Evolutionary conservation across 169 alveolate genomes (phyloP), one percentile per base, ranked within the genome.

Genomic region (Cyclospora cayetanensis): DNA sequence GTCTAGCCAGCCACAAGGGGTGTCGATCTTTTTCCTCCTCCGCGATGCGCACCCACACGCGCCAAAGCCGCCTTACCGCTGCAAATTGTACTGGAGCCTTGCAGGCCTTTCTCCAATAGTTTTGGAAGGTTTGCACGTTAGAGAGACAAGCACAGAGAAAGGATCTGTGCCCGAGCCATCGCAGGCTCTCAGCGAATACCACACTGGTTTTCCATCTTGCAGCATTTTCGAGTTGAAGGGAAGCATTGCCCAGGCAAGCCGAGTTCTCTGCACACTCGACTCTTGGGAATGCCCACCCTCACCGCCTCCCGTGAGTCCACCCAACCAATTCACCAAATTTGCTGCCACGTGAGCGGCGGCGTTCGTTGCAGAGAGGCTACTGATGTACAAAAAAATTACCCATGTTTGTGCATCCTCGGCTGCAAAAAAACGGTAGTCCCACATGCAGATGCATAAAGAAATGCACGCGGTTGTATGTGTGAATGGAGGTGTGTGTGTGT

Each of bases 141-240:
- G 35, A 37, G 96, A 95, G 50, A 95, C 90, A 0, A 94, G 92
- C 53, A 94, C 77, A 42, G 94, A 91, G 83, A 94, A 95, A 34
- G 79, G 29, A 25, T 91, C 95, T n/a, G 90, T 43, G 25, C 83
- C 63, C 37, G 68, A 63, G 43, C 95, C 94, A 25, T 92, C 76
- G 27, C 76, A 41, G 20, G 95, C 77, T 15, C 92, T 43, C 60
- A 95, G 95, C 15, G 76, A 39, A 34, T 93, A 65, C 98, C 98
- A 97, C 92, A 92, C 95, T n/a, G 98, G 98, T 34, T 94, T 96
- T 42, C 96, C 97, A 55, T 92, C 95, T 42, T 93, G 93, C 7
- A 92, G 91, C 34, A 84, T 60, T 20, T 94, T 68, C 63, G 92
- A 88, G 43, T 95, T 94, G 82, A 92, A 95, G n/a, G 98, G 95